Percentiles rank a stretch among this genome's conserved stretches.
phyloP scores from a whole-genome alignment of 345 rosid species.

The Tarenaya hassleriana region DNA sequence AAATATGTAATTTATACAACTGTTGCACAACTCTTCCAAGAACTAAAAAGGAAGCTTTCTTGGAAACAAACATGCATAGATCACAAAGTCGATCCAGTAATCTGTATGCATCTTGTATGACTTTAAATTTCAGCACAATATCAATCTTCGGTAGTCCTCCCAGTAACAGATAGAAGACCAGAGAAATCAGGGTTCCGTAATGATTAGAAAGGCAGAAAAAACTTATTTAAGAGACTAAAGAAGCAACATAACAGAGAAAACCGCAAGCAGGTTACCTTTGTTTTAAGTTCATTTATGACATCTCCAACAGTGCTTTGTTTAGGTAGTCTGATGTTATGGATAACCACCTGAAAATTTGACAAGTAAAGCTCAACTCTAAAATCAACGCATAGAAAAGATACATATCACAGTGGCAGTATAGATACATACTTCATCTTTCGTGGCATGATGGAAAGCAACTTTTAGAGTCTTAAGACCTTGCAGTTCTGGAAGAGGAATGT shows the following conservation, averaged over 20 bases:
- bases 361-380: slow-evolving; percentile 18
- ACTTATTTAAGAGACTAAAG: slow-evolving; percentile 11
- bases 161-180: slow-evolving; percentile 10
- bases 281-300: slow-evolving; percentile 79
- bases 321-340: slow-evolving; percentile 84
- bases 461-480: slow-evolving; percentile 83
- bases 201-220: slow-evolving; percentile 11
- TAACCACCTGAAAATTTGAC: slow-evolving; percentile 50
- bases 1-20: not conserved
- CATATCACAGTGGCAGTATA: slow-evolving; percentile 7
- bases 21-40: slow-evolving; percentile 3
- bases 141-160: not conserved
- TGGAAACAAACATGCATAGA: slow-evolving; percentile 1
- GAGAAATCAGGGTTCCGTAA: not conserved
- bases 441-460: slow-evolving; percentile 77
- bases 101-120: slow-evolving; percentile 2
- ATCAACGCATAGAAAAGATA: not conserved
- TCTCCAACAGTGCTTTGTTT: slow-evolving; percentile 90
- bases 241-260: slow-evolving; percentile 3
- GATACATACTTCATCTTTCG: slow-evolving; percentile 71
- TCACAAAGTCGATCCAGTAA: slow-evolving; percentile 12
- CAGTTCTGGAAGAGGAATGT: slow-evolving; percentile 93
- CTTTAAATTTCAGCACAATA: slow-evolving; percentile 10
- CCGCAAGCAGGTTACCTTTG: slow-evolving; percentile 46
- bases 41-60: not conserved